Evolutionary conservation across 1,139 yeast species (phyloP), one percentile per base, ranked within the genome.

Genomic region (Yamadazyma conglobata): DNA sequence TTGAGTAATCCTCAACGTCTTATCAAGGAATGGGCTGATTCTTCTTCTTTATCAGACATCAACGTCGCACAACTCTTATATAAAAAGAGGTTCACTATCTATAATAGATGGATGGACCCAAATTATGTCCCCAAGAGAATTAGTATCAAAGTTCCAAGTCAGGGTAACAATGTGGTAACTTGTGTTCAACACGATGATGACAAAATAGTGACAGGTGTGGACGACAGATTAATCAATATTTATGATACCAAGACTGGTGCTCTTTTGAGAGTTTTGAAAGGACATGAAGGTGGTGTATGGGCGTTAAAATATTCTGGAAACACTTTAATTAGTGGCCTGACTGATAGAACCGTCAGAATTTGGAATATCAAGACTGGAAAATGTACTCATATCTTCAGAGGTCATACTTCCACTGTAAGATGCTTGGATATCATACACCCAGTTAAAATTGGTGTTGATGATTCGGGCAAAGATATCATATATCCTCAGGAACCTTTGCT

Each of bases 241-340:
- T 88, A 87, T 54, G 81, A 84, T 43, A 79, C 96, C 3, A 63
- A 69, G 21, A 79, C 86, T 0, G 96, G 96, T 4, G 64, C 64
- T 27, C 64, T 81, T 27, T 48, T 82, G n/a, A 68, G 77, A 29
- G 81, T 84, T 2, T 65, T 91, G 31, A 69, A 72, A 32, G 97
- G 96, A 9, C 98, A 91, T 50, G 95, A 85, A 37, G 97, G 97
- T 28, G 98, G 98, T 16, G 98, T 93, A 7, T 91, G 99, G 99
- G 97, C 98, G 1, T 66, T 91, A 52, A 88, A 91, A 55, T 89
- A 88, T 52, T 75, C 75, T 32, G 86, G 86, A n/a, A 79, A 84
- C 52, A 81, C 85, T 2, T 61, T 89, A 24, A 94, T 88, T 0
- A 81, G 93, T 40, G 97, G 96, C 0, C 81, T 95, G 2, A 88